Evolutionary conservation across 176 grass and related monocot genomes (phyloP).

Genomic region (Oryza punctata): DNA sequence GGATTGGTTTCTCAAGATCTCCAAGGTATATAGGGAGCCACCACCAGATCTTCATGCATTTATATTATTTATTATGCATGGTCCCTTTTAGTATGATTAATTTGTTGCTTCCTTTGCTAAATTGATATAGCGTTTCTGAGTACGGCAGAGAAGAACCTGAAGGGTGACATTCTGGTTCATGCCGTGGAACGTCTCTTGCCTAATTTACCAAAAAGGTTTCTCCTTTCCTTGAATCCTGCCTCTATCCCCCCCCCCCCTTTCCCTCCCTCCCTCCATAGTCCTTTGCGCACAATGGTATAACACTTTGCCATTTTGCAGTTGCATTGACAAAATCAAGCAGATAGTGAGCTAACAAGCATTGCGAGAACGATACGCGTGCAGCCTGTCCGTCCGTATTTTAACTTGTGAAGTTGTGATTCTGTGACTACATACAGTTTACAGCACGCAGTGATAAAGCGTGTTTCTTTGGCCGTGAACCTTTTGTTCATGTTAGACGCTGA

Average conservation of each 20-base stretch:
- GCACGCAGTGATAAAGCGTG: background rate
- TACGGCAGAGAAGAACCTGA: slow-evolving; percentile 4
- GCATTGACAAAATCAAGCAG: slow-evolving; percentile 43
- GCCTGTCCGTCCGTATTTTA: background rate
- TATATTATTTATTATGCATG: background rate
- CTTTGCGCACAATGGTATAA: background rate
- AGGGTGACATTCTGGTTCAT: slow-evolving; percentile 45
- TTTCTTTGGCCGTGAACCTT: background rate
- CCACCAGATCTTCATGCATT: background rate
- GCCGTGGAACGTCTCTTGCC: slow-evolving; percentile 50
- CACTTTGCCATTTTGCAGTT: slow-evolving; percentile 42
- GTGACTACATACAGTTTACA: background rate
- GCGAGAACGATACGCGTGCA: background rate
- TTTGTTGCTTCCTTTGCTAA: slow-evolving; percentile 35
- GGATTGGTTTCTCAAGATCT: slow-evolving; percentile 22
- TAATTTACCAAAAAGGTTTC: slow-evolving; percentile 50
- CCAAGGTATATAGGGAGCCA: slow-evolving; percentile 28
- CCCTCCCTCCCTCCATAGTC: background rate
- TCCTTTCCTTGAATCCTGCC: background rate
- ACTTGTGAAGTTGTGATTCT: background rate
- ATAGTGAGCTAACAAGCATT: slow-evolving; percentile 25
- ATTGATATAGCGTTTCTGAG: slow-evolving; percentile 11
- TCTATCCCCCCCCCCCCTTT: too few relatives aligned
- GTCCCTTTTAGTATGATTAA: slow-evolving; percentile 1
- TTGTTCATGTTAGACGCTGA: background rate